A percentile compares a stretch with the other conserved stretches of the same genome.
Conservation (phyloP, 345 rosid genomes). For the Populus euphratica region DNA sequence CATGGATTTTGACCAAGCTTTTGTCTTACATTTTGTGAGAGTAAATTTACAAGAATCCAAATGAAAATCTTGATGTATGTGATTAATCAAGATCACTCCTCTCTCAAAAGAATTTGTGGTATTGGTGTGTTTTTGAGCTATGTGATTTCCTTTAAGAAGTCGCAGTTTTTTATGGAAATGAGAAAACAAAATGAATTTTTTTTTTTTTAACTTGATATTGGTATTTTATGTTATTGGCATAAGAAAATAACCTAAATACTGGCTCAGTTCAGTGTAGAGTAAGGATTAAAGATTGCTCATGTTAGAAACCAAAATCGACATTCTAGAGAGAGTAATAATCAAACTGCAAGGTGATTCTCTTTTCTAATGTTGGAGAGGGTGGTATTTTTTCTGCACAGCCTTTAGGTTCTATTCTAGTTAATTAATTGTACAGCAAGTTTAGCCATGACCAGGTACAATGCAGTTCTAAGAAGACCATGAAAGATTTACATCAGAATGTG, state of each 20-base stretch:
- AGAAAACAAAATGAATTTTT: background rate
- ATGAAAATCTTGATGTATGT: conserved; percentile 20
- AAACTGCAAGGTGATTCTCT: too few species aligned
- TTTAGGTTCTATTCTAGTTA: background rate
- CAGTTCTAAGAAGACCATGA: background rate
- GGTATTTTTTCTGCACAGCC: background rate
- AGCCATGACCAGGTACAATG: background rate
- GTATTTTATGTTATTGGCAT: background rate
- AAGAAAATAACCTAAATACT: background rate
- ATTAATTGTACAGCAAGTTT: background rate
- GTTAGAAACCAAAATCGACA: background rate
- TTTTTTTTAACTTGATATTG: background rate
- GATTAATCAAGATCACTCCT: conserved; percentile 24
- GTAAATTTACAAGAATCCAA: conserved; percentile 15
- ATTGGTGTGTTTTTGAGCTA: conserved; percentile 17
- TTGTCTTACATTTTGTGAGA: conserved; percentile 57
- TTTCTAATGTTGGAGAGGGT: background rate
- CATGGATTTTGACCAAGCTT: conserved; percentile 84
- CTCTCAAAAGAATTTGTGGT: conserved; percentile 9
- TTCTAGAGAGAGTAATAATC: background rate
- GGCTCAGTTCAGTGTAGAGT: background rate
- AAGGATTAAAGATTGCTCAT: background rate
- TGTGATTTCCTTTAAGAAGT: conserved; percentile 30
- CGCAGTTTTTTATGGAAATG: conserved; percentile 7
- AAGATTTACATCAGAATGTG: background rate